phyloP scores from a whole-genome alignment of 164 flowering plant genomes.

The grape (Vitis vinifera) region ASM3070453v1 NC_081807.1:3366001-3366500 shows the following conservation, averaged over 20 bases:
- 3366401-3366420: not conserved
- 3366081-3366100: not conserved
- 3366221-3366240: not conserved
- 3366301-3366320: not conserved
- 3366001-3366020: constrained; percentile 64
- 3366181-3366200: constrained; percentile 94
- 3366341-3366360: not conserved
- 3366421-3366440: not conserved
- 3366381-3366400: not conserved
- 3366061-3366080: not conserved
- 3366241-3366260: not conserved
- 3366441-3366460: not conserved
- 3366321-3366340: not conserved
- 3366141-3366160: constrained; percentile 72
- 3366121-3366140: not conserved
- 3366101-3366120: not conserved
- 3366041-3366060: not conserved
- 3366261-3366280: not conserved
- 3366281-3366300: not conserved
- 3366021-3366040: constrained; percentile 26
- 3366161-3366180: constrained; percentile 73
- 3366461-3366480: not conserved
- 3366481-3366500: too few relatives aligned
- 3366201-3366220: constrained; percentile 6
- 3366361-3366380: not conserved